Percentiles rank a stretch among this genome's conserved stretches.
Conservation (phyloP, 164 flowering plant species). For the Euptelea pleiosperma region DNA sequence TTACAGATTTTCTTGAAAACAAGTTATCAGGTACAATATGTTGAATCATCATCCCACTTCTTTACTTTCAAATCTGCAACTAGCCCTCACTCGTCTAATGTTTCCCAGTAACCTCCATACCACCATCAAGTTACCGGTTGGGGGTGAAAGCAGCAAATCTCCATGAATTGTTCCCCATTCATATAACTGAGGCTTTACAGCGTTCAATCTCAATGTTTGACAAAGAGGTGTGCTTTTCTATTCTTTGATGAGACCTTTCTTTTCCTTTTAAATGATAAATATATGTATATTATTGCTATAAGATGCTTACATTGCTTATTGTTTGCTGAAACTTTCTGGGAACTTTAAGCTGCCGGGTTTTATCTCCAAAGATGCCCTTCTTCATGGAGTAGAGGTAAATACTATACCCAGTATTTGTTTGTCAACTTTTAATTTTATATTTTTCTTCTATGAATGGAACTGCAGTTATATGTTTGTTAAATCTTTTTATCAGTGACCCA, state of each 20-base stretch:
- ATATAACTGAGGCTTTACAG: constrained; percentile 72
- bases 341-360: constrained; percentile 81
- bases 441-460: constrained; percentile 8
- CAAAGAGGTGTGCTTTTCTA: constrained; percentile 55
- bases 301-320: constrained; percentile 5
- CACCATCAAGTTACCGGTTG: constrained; percentile 88
- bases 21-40: constrained; percentile 58
- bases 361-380: constrained; percentile 73
- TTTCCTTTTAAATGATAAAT: neutral
- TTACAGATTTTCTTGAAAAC: constrained; percentile 74
- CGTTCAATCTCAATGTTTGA: constrained; percentile 65
- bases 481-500: no score
- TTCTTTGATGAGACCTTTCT: neutral
- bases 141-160: constrained; percentile 91
- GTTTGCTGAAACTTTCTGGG: constrained; percentile 10
- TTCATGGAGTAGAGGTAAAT: constrained; percentile 98
- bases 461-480: no score
- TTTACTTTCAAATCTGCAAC: neutral
- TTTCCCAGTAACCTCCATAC: constrained; percentile 53
- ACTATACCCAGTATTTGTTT: neutral
- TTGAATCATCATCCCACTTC: neutral
- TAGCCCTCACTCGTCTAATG: constrained; percentile 11
- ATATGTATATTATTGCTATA: neutral
- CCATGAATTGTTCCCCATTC: constrained; percentile 71
- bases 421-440: no score